These are phyloP conservation scores for Aspergillus latus DNA, from an alignment of 2,329 filamentous ascomycete genomes.

Conservation along the genomic window DNA sequence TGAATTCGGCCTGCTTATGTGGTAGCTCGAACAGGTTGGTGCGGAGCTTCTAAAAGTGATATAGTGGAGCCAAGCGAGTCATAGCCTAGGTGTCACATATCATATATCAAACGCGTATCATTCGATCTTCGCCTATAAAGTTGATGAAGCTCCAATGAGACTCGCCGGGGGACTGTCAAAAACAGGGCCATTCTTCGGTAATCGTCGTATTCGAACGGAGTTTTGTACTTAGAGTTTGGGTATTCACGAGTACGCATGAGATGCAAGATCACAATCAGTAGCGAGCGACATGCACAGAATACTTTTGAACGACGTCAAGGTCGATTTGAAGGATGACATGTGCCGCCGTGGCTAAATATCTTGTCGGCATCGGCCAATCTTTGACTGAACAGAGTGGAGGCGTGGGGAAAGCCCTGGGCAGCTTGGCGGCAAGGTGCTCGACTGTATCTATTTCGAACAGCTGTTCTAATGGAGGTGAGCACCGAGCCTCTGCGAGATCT, in stretches of 20 bases:
- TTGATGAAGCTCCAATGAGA: neutral
- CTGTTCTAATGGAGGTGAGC: neutral
- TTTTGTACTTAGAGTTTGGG: neutral
- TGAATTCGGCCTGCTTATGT: neutral
- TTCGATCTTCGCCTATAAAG: neutral
- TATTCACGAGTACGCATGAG: neutral
- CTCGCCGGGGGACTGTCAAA: neutral
- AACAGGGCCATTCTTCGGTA: neutral
- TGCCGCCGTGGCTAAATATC: neutral
- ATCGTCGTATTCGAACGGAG: neutral
- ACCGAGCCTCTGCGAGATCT: neutral
- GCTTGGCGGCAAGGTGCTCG: slow-evolving; percentile 6
- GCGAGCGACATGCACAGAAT: neutral
- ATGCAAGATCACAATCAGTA: neutral
- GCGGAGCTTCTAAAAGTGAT: neutral
- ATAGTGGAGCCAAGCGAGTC: neutral
- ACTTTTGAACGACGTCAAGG: neutral
- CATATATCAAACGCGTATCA: neutral
- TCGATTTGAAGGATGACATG: neutral
- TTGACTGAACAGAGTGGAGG: slow-evolving; percentile 19
- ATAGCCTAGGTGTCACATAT: neutral
- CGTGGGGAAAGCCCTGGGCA: slow-evolving; percentile 19
- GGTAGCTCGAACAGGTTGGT: neutral
- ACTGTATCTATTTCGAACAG: slow-evolving; percentile 6
- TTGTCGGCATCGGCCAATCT: slow-evolving; percentile 8